A percentile compares a stretch with the other conserved stretches of the same genome.
Evolutionary conservation across 208 protist genomes (phyloP).

Genomic region (Crithidia expoeki): DNA sequence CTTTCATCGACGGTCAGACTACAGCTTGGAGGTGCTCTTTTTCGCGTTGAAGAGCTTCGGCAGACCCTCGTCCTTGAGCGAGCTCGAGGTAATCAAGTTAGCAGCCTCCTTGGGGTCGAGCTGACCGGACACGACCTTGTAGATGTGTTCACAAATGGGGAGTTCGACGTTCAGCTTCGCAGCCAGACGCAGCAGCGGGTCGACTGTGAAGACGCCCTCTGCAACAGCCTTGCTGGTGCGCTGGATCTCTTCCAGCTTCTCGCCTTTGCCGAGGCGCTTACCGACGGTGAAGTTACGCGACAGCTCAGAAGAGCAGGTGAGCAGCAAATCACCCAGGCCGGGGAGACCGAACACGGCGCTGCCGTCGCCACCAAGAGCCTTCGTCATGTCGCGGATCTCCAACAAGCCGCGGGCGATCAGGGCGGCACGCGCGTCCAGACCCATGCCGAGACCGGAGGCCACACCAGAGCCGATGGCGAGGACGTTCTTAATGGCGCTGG

Average conservation of each 20-base stretch:
- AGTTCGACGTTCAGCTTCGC: conserved; percentile 49
- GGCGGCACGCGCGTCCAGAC: conserved; percentile 74
- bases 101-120: conserved; percentile 36
- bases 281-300: conserved; percentile 91
- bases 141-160: conserved; percentile 71
- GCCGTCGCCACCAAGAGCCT: conserved; percentile 77
- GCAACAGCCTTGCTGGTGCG: conserved; percentile 66
- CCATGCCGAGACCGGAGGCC: conserved; percentile 67
- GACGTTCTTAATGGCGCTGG: conserved; percentile 91
- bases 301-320: conserved; percentile 87
- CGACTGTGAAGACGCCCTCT: conserved; percentile 75
- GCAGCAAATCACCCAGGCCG: conserved; percentile 85
- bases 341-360: conserved; percentile 85
- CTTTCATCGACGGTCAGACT: no score
- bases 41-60: conserved; percentile 28
- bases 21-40: conserved; percentile 29
- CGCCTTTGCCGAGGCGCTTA: conserved; percentile 72
- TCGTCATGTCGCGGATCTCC: conserved; percentile 83
- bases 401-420: conserved; percentile 83
- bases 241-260: conserved; percentile 64
- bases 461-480: conserved; percentile 84
- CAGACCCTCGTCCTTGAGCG: conserved; percentile 66
- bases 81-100: conserved; percentile 22
- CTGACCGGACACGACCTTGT: conserved; percentile 63
- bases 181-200: conserved; percentile 66